These are phyloP conservation scores for Nymphaea colorata DNA, from an alignment of 164 flowering plant genomes.

Conservation along the genomic window DNA sequence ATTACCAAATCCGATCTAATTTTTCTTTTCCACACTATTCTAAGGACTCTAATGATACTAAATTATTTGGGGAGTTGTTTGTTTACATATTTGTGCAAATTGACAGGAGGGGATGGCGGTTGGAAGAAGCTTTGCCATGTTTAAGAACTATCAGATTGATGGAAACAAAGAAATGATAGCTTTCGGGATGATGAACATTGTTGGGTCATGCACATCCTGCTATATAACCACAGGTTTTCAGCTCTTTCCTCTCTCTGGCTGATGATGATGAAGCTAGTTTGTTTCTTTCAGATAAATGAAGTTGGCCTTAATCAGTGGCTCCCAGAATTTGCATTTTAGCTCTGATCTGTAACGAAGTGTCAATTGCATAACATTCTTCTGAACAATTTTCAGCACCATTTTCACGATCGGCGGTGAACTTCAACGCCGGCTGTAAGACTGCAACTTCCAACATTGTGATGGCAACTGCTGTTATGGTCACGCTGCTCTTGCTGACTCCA, in stretches of 20 bases:
- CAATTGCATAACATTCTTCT: too few relatives aligned
- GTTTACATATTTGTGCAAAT: background rate
- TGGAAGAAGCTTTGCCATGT: constrained; percentile 83
- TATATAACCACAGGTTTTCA: constrained; percentile 65
- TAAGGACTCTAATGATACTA: background rate
- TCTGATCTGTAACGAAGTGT: too few relatives aligned
- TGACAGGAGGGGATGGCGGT: constrained; percentile 86
- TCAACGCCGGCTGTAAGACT: constrained; percentile 60
- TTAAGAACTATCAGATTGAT: constrained; percentile 78
- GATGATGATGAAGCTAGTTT: too few relatives aligned
- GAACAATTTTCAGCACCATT: constrained; percentile 35
- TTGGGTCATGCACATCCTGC: constrained; percentile 75
- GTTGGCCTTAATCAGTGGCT: too few relatives aligned
- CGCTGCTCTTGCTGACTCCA: constrained; percentile 45
- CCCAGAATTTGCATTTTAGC: too few relatives aligned
- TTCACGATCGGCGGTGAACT: constrained; percentile 56
- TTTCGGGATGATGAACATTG: constrained; percentile 80
- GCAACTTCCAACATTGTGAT: constrained; percentile 62
- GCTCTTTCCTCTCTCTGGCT: background rate
- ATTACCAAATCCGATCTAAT: too few relatives aligned
- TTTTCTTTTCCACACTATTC: too few relatives aligned
- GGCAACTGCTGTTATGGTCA: constrained; percentile 49
- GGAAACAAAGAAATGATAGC: constrained; percentile 98
- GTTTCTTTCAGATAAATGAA: too few relatives aligned
- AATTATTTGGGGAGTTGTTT: background rate